A percentile compares a stretch with the other conserved stretches of the same genome.
These are phyloP conservation scores for Penicillium sp. DNA, from an alignment of 2,329 filamentous ascomycete genomes.

Conservation along the genomic window DNA sequence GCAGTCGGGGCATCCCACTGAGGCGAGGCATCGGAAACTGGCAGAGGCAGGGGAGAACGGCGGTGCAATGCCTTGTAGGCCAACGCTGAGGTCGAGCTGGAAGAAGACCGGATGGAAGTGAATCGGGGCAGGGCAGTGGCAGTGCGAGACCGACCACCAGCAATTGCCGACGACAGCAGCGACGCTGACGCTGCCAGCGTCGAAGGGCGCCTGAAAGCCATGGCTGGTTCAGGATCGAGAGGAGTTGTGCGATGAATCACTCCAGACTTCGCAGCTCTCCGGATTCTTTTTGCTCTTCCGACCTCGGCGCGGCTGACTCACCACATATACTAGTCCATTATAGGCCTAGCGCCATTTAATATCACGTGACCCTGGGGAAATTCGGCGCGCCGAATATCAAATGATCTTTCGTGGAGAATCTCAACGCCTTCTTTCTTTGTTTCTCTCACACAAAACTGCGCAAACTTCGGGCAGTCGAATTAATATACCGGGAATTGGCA, in stretches of 20 bases:
- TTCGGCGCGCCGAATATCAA: slow-evolving; percentile 14
- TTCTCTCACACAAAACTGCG: background rate
- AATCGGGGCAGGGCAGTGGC: slow-evolving; percentile 35
- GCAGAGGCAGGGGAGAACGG: slow-evolving; percentile 82
- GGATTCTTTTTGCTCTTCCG: slow-evolving; percentile 36
- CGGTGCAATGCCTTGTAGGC: slow-evolving; percentile 97
- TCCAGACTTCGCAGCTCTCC: slow-evolving; percentile 20
- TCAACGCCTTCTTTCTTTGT: background rate
- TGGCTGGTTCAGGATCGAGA: slow-evolving; percentile 26
- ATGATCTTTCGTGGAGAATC: background rate
- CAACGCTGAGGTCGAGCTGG: slow-evolving; percentile 83
- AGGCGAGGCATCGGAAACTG: slow-evolving; percentile 72
- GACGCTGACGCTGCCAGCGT: slow-evolving; percentile 39
- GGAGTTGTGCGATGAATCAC: slow-evolving; percentile 31
- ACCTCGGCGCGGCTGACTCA: slow-evolving; percentile 45
- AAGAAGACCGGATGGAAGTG: slow-evolving; percentile 38
- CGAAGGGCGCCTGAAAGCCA: slow-evolving; percentile 46
- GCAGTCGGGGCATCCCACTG: slow-evolving; percentile 90
- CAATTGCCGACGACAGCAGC: slow-evolving; percentile 29
- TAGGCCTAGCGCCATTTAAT: background rate
- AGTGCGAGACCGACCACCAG: slow-evolving; percentile 33
- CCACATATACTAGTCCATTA: slow-evolving; percentile 6
- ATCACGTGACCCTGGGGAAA: slow-evolving; percentile 18
- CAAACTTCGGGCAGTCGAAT: no score
- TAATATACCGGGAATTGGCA: background rate